Evolutionary conservation across 2,329 filamentous ascomycete genomes (phyloP).

Genomic region (Clathrospora elynae): DNA sequence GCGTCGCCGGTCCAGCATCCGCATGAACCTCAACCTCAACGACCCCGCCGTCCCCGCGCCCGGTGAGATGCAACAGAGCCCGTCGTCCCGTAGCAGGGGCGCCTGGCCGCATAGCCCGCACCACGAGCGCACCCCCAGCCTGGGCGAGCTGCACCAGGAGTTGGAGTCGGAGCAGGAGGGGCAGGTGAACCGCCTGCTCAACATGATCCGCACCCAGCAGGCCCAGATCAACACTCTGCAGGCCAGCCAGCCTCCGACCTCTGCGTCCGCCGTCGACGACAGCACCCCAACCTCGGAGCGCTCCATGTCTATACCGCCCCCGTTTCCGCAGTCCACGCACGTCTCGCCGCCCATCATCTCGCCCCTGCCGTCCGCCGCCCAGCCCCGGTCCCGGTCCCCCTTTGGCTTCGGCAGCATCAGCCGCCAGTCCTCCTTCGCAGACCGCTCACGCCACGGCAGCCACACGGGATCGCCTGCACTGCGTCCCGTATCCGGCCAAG

Average conservation of each 20-base stretch:
- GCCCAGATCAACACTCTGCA: conserved; percentile 67
- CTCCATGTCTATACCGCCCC: conserved; percentile 50
- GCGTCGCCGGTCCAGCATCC: conserved; percentile 69
- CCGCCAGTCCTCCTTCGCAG: conserved; percentile 51
- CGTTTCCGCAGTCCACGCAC: conserved; percentile 25
- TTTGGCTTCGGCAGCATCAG: conserved; percentile 46
- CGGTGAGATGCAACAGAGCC: conserved; percentile 67
- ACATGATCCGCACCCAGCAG: conserved; percentile 78
- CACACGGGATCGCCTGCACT: conserved; percentile 51
- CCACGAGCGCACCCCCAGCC: conserved; percentile 70
- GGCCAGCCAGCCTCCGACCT: conserved; percentile 50
- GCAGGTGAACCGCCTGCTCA: conserved; percentile 77
- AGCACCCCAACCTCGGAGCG: conserved; percentile 56
- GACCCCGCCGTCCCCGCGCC: conserved; percentile 70
- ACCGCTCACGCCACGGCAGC: conserved; percentile 47
- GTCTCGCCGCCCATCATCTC: conserved; percentile 42
- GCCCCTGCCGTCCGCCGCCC: conserved; percentile 55
- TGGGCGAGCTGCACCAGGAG: conserved; percentile 79
- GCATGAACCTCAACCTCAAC: conserved; percentile 76
- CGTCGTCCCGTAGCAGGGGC: conserved; percentile 33
- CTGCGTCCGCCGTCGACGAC: conserved; percentile 57
- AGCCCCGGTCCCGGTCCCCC: conserved; percentile 46
- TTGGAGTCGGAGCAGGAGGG: conserved; percentile 79
- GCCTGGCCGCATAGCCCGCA: conserved; percentile 59
- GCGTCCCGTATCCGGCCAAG: conserved; percentile 60